Evolutionary conservation across 805 yeast genomes (phyloP).

Genomic region (Zygosaccharomyces kombuchaensis): DNA sequence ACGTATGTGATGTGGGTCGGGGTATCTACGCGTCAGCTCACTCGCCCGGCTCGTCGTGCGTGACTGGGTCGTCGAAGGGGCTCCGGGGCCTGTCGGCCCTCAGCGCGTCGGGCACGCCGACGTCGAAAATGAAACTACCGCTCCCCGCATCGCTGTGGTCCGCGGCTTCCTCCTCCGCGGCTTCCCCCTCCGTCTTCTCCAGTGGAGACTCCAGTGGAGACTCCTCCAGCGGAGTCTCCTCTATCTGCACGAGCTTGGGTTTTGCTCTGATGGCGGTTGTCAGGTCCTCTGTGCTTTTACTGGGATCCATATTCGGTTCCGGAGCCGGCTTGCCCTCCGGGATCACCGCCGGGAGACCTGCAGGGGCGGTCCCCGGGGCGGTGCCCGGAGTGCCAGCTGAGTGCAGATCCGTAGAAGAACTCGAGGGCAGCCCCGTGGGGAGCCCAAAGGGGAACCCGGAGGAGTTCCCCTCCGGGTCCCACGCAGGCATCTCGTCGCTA

Average conservation of each 20-base stretch:
- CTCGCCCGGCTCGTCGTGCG: background rate
- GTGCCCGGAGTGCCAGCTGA: too few relatives aligned
- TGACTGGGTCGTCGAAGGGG: slow-evolving; percentile 16
- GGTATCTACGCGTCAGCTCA: too few relatives aligned
- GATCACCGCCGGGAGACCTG: too few relatives aligned
- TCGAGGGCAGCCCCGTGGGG: too few relatives aligned
- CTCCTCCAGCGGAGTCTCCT: slow-evolving; percentile 16
- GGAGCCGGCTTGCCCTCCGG: slow-evolving; percentile 22
- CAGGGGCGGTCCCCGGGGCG: too few relatives aligned
- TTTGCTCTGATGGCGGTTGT: slow-evolving; percentile 75
- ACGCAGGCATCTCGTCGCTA: slow-evolving; percentile 29
- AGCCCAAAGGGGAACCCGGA: too few relatives aligned
- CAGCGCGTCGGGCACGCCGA: slow-evolving; percentile 22
- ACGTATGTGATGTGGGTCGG: too few relatives aligned
- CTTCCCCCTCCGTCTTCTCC: too few relatives aligned
- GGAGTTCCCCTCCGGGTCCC: background rate
- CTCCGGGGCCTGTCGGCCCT: slow-evolving; percentile 11
- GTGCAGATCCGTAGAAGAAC: too few relatives aligned
- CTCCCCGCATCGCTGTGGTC: slow-evolving; percentile 24
- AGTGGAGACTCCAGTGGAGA: slow-evolving; percentile 12
- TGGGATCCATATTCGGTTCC: slow-evolving; percentile 4
- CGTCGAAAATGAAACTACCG: slow-evolving; percentile 31
- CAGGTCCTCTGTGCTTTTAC: slow-evolving; percentile 17
- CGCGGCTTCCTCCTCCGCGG: slow-evolving; percentile 27
- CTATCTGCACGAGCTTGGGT: slow-evolving; percentile 54